A percentile compares a stretch with the other conserved stretches of the same genome.
These are phyloP conservation scores for Aspergillus sergii DNA, from an alignment of 2,329 filamentous ascomycete genomes.

Conservation along the genomic window DNA sequence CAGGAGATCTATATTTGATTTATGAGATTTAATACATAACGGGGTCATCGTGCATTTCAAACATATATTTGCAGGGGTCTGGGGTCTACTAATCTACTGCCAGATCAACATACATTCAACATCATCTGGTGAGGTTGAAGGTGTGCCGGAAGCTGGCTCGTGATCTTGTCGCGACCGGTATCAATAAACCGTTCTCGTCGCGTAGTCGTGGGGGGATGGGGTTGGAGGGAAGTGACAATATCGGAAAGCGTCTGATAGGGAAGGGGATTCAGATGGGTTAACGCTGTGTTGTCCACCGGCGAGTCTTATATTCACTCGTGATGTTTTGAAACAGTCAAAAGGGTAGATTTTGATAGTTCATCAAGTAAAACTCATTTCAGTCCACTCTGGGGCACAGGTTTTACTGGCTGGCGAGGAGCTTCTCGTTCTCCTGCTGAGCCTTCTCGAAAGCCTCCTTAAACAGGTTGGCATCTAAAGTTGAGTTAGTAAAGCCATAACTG, in stretches of 20 bases:
- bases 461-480: conserved; percentile 75
- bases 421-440: conserved; percentile 95
- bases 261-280: neutral
- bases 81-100: conserved; percentile 37
- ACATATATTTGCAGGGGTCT: conserved; percentile 34
- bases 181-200: conserved; percentile 31
- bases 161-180: conserved; percentile 19
- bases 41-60: conserved; percentile 19
- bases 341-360: conserved; percentile 16
- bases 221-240: conserved; percentile 11
- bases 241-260: conserved; percentile 9
- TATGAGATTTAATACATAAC: neutral
- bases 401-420: conserved; percentile 67
- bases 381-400: conserved; percentile 8
- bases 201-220: conserved; percentile 18
- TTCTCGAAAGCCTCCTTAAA: conserved; percentile 99
- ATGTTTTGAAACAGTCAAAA: conserved; percentile 9
- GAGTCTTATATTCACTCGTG: conserved; percentile 3
- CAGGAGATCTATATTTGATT: neutral
- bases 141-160: conserved; percentile 16
- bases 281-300: neutral
- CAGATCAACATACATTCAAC: conserved; percentile 23
- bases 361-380: conserved; percentile 6
- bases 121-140: conserved; percentile 18
- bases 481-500: conserved; percentile 19